These are phyloP conservation scores for Mycena sanguinolenta DNA, from an alignment of 768 basidiomycete species.

Conservation along the genomic window DNA sequence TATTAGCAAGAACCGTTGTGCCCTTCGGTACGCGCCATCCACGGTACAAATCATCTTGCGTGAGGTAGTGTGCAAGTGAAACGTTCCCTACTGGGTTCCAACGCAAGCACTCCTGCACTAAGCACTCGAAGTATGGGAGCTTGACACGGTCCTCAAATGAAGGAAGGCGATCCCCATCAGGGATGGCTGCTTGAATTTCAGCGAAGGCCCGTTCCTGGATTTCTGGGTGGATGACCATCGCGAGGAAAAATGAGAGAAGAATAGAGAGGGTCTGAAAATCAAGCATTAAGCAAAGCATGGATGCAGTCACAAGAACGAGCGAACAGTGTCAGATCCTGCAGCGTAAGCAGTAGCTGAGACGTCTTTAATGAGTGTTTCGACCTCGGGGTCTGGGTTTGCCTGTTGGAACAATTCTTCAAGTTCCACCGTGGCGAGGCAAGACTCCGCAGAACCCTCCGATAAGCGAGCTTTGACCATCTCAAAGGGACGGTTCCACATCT, in stretches of 20 bases:
- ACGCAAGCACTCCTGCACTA: conserved; percentile 54
- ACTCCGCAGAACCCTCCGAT: conserved; percentile 33
- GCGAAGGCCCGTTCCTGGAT: conserved; percentile 46
- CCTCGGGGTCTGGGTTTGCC: not conserved
- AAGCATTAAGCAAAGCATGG: not conserved
- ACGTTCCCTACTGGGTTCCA: conserved; percentile 33
- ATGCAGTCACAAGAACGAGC: conserved; percentile 5
- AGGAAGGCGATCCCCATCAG: conserved; percentile 34
- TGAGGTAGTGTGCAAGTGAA: conserved; percentile 29
- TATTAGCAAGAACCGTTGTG: not conserved
- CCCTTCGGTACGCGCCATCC: conserved; percentile 58
- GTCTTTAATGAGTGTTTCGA: conserved; percentile 39
- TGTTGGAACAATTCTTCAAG: conserved; percentile 24
- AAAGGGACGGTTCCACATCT: conserved; percentile 55
- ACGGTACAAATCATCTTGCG: conserved; percentile 57
- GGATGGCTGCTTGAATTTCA: conserved; percentile 46
- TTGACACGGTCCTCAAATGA: conserved; percentile 36
- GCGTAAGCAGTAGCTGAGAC: conserved; percentile 46
- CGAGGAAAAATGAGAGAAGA: conserved; percentile 50
- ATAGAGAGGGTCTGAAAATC: conserved; percentile 46
- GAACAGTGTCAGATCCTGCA: conserved; percentile 58
- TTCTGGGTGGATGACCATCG: conserved; percentile 51
- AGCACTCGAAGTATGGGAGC: conserved; percentile 57
- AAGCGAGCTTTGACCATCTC: conserved; percentile 43
- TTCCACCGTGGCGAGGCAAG: conserved; percentile 32